Evolutionary conservation across 2,329 filamentous ascomycete species (phyloP).

Genomic region (Paracamarosporium sp.): DNA sequence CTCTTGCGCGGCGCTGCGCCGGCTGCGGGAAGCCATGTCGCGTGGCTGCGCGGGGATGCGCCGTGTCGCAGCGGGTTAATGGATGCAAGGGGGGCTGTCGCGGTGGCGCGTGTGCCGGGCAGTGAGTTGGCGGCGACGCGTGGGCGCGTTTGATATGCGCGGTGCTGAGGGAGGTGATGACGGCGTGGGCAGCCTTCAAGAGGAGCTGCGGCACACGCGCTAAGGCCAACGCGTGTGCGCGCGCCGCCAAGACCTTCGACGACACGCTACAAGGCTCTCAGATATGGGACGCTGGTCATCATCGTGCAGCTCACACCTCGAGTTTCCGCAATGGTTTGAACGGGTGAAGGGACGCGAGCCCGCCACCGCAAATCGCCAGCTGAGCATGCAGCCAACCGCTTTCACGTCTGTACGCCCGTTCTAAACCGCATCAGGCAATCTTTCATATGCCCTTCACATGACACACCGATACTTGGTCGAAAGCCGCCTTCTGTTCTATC

Average conservation of each 20-base stretch:
- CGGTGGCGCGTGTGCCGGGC: slow-evolving; percentile 5
- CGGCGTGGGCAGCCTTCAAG: slow-evolving; percentile 10
- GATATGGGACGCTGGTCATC: neutral
- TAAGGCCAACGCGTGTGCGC: slow-evolving; percentile 12
- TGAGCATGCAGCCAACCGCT: neutral
- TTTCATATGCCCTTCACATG: neutral
- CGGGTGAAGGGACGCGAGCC: neutral
- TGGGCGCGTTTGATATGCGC: slow-evolving; percentile 14
- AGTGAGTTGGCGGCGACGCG: slow-evolving; percentile 6
- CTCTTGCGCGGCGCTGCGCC: slow-evolving; percentile 44
- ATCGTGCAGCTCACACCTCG: neutral
- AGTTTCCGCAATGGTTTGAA: neutral
- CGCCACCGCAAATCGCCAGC: neutral
- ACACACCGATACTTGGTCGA: neutral
- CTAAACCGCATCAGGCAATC: neutral
- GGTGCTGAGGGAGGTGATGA: slow-evolving; percentile 16
- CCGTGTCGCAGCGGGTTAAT: slow-evolving; percentile 1
- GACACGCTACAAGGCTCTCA: neutral
- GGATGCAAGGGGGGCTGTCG: neutral
- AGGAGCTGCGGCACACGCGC: slow-evolving; percentile 15
- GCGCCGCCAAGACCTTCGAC: neutral
- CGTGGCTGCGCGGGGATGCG: slow-evolving; percentile 31
- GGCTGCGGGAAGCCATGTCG: slow-evolving; percentile 48
- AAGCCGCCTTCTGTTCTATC: neutral
- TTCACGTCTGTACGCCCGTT: neutral